Conservation (phyloP, 2,329 filamentous ascomycete species). For the Penicillium sp. region DNA sequence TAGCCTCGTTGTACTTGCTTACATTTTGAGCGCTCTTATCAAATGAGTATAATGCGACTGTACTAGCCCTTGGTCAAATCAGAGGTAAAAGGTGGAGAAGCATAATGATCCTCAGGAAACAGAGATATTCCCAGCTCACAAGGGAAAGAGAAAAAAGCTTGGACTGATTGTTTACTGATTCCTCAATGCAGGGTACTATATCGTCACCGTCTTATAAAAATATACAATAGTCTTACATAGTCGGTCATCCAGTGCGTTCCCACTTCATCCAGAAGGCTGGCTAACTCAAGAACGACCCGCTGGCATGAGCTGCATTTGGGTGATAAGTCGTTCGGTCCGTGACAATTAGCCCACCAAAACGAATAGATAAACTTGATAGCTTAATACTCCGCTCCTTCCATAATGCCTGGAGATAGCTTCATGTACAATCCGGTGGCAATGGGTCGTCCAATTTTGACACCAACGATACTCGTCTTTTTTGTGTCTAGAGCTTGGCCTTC, state of each 20-base stretch:
- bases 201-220: conserved; percentile 14
- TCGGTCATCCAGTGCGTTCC: conserved; percentile 20
- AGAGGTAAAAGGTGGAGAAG: too few species aligned
- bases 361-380: conserved; percentile 14
- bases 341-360: conserved; percentile 13
- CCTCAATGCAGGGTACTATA: too few species aligned
- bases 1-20: too few species aligned
- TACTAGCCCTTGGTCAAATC: too few species aligned
- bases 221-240: conserved; percentile 15
- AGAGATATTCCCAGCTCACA: too few species aligned
- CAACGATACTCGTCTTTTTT: too few species aligned
- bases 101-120: too few species aligned
- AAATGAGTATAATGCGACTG: too few species aligned
- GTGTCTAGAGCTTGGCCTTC: conserved; percentile 28
- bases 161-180: too few species aligned
- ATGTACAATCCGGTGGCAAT: not conserved
- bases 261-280: conserved; percentile 15
- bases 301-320: conserved; percentile 13
- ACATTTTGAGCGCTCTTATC: too few species aligned
- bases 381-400: not conserved
- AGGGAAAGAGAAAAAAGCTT: too few species aligned
- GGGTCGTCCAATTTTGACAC: not conserved
- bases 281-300: conserved; percentile 16
- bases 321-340: conserved; percentile 10
- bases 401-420: too few species aligned